phyloP scores from a whole-genome alignment of 768 basidiomycete species.

The Boletus speciosus region DNA sequence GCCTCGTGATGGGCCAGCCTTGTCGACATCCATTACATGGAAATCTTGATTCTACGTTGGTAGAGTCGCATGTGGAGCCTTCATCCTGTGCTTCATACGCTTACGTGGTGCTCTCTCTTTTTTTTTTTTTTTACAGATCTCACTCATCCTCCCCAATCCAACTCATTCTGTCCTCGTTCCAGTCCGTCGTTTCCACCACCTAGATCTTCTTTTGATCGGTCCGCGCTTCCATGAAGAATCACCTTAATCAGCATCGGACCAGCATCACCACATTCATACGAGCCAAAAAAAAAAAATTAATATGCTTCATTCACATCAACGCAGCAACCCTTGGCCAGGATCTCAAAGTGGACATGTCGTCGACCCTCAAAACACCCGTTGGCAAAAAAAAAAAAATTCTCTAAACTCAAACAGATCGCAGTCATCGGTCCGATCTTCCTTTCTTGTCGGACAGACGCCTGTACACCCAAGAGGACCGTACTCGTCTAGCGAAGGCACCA shows the following conservation, averaged over 20 bases:
- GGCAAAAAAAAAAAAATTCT: neutral
- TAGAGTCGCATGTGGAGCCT: neutral
- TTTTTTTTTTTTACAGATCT: neutral
- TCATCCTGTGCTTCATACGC: neutral
- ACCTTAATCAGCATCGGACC: conserved; percentile 7
- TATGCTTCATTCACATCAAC: neutral
- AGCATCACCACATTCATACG: neutral
- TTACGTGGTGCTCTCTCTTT: neutral
- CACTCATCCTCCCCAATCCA: neutral
- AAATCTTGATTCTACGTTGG: conserved; percentile 6
- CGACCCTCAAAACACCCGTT: neutral
- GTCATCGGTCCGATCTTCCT: neutral
- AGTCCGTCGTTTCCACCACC: neutral
- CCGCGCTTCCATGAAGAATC: conserved; percentile 11
- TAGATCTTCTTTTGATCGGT: conserved; percentile 13
- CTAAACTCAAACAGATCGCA: neutral
- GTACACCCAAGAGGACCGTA: neutral
- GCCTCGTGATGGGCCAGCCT: conserved; percentile 5
- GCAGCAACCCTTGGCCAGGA: neutral
- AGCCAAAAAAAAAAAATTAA: neutral
- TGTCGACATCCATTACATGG: conserved; percentile 14
- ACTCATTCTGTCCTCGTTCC: neutral
- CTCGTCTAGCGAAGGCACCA: neutral
- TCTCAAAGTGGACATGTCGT: neutral
- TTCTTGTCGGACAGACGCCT: neutral